Evolutionary conservation across 768 basidiomycete genomes (phyloP).

Genomic region (Strobilomyces echinocephalus): DNA sequence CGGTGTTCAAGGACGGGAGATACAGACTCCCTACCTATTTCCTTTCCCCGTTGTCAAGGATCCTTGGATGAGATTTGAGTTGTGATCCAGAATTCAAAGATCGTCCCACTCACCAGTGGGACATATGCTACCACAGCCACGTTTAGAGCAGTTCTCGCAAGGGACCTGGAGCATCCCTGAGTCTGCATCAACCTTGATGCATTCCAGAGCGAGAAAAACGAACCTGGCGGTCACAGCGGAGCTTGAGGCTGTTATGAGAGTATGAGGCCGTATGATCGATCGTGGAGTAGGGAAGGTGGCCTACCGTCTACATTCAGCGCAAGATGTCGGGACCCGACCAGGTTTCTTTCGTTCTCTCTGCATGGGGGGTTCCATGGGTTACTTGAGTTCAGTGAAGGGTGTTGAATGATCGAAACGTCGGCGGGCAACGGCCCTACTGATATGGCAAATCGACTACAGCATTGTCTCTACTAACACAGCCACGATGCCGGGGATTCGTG

Average conservation of each 20-base stretch:
- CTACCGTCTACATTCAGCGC: slow-evolving; percentile 38
- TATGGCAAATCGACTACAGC: no score
- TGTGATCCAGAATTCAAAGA: slow-evolving; percentile 1
- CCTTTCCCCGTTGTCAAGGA: slow-evolving; percentile 55
- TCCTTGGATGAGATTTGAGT: slow-evolving; percentile 31
- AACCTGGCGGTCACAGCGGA: slow-evolving; percentile 63
- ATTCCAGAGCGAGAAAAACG: neutral
- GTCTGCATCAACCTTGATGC: slow-evolving; percentile 11
- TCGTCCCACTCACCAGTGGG: slow-evolving; percentile 53
- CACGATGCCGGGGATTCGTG: no score
- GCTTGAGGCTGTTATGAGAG: slow-evolving; percentile 43
- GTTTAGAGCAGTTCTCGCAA: slow-evolving; percentile 71
- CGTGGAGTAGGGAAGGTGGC: neutral
- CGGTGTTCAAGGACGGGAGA: neutral
- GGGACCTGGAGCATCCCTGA: slow-evolving; percentile 46
- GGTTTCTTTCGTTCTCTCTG: slow-evolving; percentile 42
- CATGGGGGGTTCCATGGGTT: neutral
- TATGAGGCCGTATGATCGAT: neutral
- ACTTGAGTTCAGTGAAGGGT: neutral
- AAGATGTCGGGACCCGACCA: slow-evolving; percentile 43
- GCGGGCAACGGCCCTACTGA: no score
- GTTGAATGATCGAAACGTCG: no score
- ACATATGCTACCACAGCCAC: slow-evolving; percentile 72
- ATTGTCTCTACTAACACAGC: no score
- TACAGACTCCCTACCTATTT: slow-evolving; percentile 38